Evolutionary conservation across 1,284 basidiomycete species (phyloP).

Genomic region (Heterobasidion parviporum): DNA sequence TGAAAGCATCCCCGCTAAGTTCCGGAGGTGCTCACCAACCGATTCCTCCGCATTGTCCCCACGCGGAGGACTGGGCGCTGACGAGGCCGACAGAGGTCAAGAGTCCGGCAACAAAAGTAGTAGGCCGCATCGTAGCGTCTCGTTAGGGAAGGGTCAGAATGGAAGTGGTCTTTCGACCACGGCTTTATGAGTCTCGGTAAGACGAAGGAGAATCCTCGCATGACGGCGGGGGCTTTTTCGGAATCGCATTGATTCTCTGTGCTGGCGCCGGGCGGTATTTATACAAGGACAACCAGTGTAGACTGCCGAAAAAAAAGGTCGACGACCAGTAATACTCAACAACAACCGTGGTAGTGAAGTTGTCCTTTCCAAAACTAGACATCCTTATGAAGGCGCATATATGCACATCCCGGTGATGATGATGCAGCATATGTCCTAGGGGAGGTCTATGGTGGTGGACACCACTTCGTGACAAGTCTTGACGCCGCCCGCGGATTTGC

Average conservation of each 20-base stretch:
- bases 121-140: not conserved
- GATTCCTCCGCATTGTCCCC: slow-evolving; percentile 40
- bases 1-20: not conserved
- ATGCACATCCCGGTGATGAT: too few species aligned
- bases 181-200: not conserved
- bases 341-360: too few species aligned
- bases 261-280: not conserved
- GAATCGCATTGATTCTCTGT: not conserved
- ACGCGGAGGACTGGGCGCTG: slow-evolving; percentile 32
- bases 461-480: too few species aligned
- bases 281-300: too few species aligned
- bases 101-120: not conserved
- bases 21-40: slow-evolving; percentile 28
- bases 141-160: too few species aligned
- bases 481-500: too few species aligned
- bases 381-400: too few species aligned
- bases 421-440: too few species aligned
- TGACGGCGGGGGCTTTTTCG: not conserved
- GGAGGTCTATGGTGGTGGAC: too few species aligned
- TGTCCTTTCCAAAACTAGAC: too few species aligned
- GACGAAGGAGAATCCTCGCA: not conserved
- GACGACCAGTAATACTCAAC: too few species aligned
- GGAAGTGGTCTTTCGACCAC: not conserved
- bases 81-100: slow-evolving; percentile 6
- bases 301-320: too few species aligned